A percentile compares a stretch with the other conserved stretches of the same genome.
These are phyloP conservation scores for Apiosordaria backusii DNA, from an alignment of 495 filamentous ascomycete genomes.

Conservation along the genomic window DNA sequence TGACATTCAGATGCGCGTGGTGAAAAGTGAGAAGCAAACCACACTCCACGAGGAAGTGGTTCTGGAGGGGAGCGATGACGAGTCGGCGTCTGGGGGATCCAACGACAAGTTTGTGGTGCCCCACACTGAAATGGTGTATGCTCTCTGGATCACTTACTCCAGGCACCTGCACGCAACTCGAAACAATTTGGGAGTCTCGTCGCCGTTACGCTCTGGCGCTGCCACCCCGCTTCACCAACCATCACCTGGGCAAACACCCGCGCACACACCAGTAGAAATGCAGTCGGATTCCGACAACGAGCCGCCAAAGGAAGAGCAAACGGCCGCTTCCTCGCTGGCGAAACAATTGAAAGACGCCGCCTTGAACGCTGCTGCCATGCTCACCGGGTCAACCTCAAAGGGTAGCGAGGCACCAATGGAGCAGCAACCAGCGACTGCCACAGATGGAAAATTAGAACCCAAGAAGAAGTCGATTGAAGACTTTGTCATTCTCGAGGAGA, in stretches of 20 bases:
- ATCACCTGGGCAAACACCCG: slow-evolving; percentile 67
- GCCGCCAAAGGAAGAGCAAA: slow-evolving; percentile 33
- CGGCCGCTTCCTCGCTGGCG: slow-evolving; percentile 58
- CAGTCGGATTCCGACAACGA: slow-evolving; percentile 46
- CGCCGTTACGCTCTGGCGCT: slow-evolving; percentile 56
- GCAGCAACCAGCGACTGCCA: slow-evolving; percentile 33
- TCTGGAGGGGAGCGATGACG: slow-evolving; percentile 50
- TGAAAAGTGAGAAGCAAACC: slow-evolving; percentile 70
- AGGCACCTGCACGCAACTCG: slow-evolving; percentile 77
- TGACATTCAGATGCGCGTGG: slow-evolving; percentile 92
- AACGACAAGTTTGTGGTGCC: slow-evolving; percentile 27
- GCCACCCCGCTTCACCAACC: slow-evolving; percentile 69
- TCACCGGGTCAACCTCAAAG: slow-evolving; percentile 31
- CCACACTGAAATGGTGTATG: slow-evolving; percentile 80
- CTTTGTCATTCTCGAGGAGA: slow-evolving; percentile 92
- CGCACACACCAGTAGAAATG: slow-evolving; percentile 49
- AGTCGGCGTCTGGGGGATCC: slow-evolving; percentile 33
- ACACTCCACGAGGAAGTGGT: slow-evolving; percentile 42
- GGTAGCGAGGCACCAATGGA: slow-evolving; percentile 21
- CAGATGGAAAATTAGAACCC: slow-evolving; percentile 25
- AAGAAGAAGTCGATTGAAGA: slow-evolving; percentile 80
- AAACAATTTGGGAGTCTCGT: slow-evolving; percentile 52
- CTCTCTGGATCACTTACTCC: slow-evolving; percentile 96
- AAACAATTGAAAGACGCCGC: slow-evolving; percentile 73
- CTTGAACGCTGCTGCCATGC: slow-evolving; percentile 43